phyloP scores from a whole-genome alignment of 2,329 filamentous ascomycete genomes.

The Ascochyta viciae-villosae region DNA sequence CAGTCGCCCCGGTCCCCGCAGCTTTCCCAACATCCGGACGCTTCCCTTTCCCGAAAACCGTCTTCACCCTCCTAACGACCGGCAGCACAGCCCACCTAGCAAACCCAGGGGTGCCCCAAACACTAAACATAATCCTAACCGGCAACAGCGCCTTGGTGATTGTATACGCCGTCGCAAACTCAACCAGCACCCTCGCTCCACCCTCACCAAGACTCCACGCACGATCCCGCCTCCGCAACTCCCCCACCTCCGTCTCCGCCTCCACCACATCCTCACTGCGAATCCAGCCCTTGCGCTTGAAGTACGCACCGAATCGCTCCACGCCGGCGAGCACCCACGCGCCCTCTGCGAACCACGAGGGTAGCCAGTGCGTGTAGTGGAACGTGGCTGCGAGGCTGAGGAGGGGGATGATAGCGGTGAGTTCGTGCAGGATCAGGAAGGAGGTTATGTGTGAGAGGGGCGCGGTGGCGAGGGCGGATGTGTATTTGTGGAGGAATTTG shows the following conservation, averaged over 20 bases:
- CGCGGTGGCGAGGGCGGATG: conserved; percentile 72
- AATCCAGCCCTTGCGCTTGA: conserved; percentile 83
- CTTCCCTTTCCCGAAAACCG: conserved; percentile 48
- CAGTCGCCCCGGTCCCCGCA: conserved; percentile 45
- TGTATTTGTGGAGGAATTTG: conserved; percentile 71
- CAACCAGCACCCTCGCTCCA: conserved; percentile 64
- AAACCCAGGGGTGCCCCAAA: conserved; percentile 94
- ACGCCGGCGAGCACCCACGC: conserved; percentile 67
- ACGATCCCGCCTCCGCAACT: conserved; percentile 42
- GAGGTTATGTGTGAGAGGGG: conserved; percentile 83
- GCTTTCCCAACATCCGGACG: conserved; percentile 23
- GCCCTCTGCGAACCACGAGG: conserved; percentile 62
- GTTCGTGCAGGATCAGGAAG: conserved; percentile 89
- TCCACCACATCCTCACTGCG: conserved; percentile 59
- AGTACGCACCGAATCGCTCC: conserved; percentile 78
- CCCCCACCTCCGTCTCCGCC: conserved; percentile 46
- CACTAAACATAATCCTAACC: conserved; percentile 74
- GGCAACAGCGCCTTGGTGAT: conserved; percentile 87
- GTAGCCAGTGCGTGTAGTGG: conserved; percentile 79
- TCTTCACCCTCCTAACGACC: conserved; percentile 41
- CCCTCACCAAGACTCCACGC: conserved; percentile 50
- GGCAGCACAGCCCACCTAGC: conserved; percentile 57
- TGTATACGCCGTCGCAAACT: conserved; percentile 87
- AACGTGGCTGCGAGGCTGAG: conserved; percentile 77
- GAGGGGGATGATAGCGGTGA: conserved; percentile 85